Evolutionary conservation across 345 rosid species (phyloP).

Genomic region (Cardiospermum halicacabum): DNA sequence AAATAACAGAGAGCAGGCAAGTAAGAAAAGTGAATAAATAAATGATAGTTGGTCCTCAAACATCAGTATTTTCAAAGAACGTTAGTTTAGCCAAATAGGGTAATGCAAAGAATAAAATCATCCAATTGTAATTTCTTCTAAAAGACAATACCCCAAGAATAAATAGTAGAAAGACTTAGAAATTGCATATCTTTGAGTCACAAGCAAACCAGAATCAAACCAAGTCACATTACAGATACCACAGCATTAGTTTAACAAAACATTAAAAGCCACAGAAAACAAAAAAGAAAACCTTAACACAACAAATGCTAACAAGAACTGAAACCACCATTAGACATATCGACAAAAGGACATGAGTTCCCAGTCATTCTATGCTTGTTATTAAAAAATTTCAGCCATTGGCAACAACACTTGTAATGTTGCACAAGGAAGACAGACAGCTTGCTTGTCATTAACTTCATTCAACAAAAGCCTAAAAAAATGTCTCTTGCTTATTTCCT

Average conservation of each 20-base stretch:
- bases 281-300: neutral
- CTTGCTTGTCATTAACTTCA: neutral
- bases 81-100: neutral
- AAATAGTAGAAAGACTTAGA: neutral
- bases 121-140: neutral
- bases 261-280: neutral
- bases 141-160: neutral
- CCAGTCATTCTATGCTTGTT: neutral
- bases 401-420: neutral
- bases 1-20: conserved; percentile 40
- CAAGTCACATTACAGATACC: neutral
- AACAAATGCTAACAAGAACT: neutral
- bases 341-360: neutral
- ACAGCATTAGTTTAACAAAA: neutral
- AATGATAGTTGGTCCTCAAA: conserved; percentile 5
- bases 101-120: neutral
- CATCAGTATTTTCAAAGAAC: conserved; percentile 1
- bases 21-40: conserved; percentile 22
- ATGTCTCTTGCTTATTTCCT: neutral
- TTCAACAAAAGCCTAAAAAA: neutral
- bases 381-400: neutral
- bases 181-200: neutral
- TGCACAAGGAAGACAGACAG: neutral
- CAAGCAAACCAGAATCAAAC: neutral
- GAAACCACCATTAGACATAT: neutral